Evolutionary conservation across 176 grass and related monocot genomes (phyloP), one percentile per base, ranked within the genome.

Genomic region (Phragmites australis): DNA sequence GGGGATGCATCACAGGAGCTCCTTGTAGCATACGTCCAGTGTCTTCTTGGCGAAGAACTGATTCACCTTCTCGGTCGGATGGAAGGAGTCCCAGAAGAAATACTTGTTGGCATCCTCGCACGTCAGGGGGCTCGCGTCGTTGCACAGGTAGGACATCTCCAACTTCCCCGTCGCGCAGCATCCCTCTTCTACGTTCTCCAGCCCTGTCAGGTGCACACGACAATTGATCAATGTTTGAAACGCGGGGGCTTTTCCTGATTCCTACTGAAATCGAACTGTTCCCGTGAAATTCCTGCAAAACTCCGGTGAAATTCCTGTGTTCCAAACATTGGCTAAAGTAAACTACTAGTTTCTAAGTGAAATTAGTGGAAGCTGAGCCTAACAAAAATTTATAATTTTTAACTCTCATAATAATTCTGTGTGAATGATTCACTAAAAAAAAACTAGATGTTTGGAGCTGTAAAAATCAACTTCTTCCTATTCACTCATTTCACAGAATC

Each of bases 11-110:
- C 74, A 89, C 5, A 89, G 21, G 8, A 92, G 78, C 51, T 92
- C 80, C 50, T 59, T 81, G 45, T 84, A 79, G 70, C 41, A 43
- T 8, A 70, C 62, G 4, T 48, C 37, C 27, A 86, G 49, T 0
- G 93, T 90, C 8, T 63, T 31, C 26, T 84, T 84, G 51, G 83
- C 90, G 75, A 93, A 93, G 9, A 93, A 43, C 2, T 57, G 72
- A 71, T 93, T 93, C 11, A 90, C 70, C 88, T 93, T 97, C 79
- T 97, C 82, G 0, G 93, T 93, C 1, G 93, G 93, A 55, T 97
- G 93, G 80, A 97, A 97, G 12, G 93, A 84, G 74, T 97, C 93
- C 93, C 93, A 97, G 82, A 97, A 97, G 60, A 90, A 69, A 70
- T 93, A 97, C 74, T 87, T 93, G 66, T 59, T 60, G 1, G 93